Evolutionary conservation across 2,329 filamentous ascomycete species (phyloP).

Genomic region (Colletotrichum simmondsii): DNA sequence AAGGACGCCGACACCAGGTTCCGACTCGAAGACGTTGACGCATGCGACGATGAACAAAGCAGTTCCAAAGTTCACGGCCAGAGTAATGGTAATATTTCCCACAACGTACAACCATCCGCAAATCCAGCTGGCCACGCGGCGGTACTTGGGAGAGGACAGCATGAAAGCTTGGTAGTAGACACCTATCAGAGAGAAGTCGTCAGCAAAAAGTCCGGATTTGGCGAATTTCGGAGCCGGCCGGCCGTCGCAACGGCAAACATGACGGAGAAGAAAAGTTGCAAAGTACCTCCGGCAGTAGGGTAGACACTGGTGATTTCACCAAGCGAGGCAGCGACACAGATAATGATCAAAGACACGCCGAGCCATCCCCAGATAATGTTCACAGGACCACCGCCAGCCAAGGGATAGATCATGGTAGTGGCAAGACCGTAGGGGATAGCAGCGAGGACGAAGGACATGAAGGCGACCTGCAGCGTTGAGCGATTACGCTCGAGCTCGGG

Average conservation of each 20-base stretch:
- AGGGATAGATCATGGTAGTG: conserved; percentile 75
- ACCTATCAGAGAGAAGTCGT: conserved; percentile 40
- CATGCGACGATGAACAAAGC: conserved; percentile 70
- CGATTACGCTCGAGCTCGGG: conserved; percentile 72
- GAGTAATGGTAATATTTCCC: conserved; percentile 83
- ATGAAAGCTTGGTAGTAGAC: conserved; percentile 86
- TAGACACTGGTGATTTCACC: conserved; percentile 82
- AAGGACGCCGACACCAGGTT: conserved; percentile 55
- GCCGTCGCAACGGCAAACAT: background rate
- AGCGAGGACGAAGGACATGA: conserved; percentile 82
- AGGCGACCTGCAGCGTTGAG: conserved; percentile 76
- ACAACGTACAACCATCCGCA: conserved; percentile 82
- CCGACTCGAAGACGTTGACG: conserved; percentile 64
- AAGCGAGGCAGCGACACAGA: conserved; percentile 77
- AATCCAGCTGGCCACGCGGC: conserved; percentile 74
- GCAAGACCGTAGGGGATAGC: conserved; percentile 80
- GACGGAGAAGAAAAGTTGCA: background rate
- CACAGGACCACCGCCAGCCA: conserved; percentile 73
- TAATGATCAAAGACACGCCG: conserved; percentile 73
- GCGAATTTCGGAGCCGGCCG: conserved; percentile 1
- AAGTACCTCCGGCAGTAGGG: conserved; percentile 75
- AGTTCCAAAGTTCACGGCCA: conserved; percentile 86
- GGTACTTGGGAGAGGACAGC: conserved; percentile 71
- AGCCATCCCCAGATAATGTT: conserved; percentile 81
- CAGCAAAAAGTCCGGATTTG: conserved; percentile 27